Evolutionary conservation across 768 basidiomycete species (phyloP).

Genomic region (Candolleomyces aberdarensis): DNA sequence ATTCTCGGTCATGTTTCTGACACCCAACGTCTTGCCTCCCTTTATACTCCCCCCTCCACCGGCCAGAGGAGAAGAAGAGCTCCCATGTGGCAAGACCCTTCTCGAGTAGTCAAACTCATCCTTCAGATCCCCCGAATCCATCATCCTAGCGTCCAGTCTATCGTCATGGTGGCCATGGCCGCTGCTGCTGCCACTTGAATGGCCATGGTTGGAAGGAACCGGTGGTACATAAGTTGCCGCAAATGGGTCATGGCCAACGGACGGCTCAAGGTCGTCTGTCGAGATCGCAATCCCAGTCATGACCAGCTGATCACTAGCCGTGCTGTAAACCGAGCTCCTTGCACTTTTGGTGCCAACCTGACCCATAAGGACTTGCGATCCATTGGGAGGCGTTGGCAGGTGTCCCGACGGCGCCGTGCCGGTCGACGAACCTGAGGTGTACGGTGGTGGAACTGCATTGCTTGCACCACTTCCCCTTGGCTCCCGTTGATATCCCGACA

Average conservation of each 20-base stretch:
- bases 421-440: not conserved
- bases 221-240: not conserved
- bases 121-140: conserved; percentile 30
- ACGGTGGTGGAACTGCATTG: conserved; percentile 2
- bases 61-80: not conserved
- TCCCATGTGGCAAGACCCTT: conserved; percentile 1
- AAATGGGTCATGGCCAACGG: not conserved
- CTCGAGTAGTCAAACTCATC: conserved; percentile 59
- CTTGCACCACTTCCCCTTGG: not conserved
- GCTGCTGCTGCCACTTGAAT: conserved; percentile 23
- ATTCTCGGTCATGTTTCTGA: not conserved
- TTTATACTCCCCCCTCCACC: not conserved
- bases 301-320: not conserved
- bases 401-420: not conserved
- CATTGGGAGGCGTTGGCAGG: not conserved
- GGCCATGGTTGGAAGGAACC: conserved; percentile 1
- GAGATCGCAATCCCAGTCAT: not conserved
- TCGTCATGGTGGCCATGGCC: not conserved
- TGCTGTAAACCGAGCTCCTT: conserved; percentile 10
- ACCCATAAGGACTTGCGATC: not conserved
- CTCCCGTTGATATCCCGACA: conserved; percentile 37
- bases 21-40: not conserved
- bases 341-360: not conserved
- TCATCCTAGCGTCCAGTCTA: conserved; percentile 22
- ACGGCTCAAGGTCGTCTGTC: conserved; percentile 1